Percentiles rank a stretch among this genome's conserved stretches.
phyloP scores from a whole-genome alignment of 2,329 filamentous ascomycete genomes.

The Sordariomycetes sp. region DNA sequence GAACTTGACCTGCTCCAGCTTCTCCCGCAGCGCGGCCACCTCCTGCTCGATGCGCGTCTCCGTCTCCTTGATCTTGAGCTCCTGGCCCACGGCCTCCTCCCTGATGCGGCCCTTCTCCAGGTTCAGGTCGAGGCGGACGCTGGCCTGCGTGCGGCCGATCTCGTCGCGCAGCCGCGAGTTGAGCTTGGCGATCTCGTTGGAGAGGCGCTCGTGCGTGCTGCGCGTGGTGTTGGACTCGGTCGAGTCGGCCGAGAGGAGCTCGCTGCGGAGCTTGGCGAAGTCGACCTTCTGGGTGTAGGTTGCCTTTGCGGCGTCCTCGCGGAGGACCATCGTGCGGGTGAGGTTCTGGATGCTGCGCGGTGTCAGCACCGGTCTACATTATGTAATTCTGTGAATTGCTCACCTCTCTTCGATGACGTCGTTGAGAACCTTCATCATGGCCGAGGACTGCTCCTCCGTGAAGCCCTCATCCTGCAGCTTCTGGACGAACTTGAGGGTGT shows the following conservation, averaged over 20 bases:
- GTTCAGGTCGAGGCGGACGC: conserved; percentile 85
- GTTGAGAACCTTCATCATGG: conserved; percentile 97
- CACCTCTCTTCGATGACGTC: conserved; percentile 94
- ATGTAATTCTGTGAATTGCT: conserved; percentile 2
- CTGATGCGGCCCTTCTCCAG: conserved; percentile 93
- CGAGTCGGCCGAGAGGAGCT: conserved; percentile 84
- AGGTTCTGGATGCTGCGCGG: conserved; percentile 91
- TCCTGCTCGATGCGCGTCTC: conserved; percentile 98
- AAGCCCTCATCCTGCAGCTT: conserved; percentile 84
- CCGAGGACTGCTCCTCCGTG: conserved; percentile 87
- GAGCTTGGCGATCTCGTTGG: conserved; percentile 90
- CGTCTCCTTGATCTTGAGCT: conserved; percentile 97
- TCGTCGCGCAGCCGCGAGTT: conserved; percentile 86
- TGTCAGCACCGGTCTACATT: too few relatives aligned
- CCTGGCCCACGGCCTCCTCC: conserved; percentile 92
- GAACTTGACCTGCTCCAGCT: conserved; percentile 96
- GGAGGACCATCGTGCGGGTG: conserved; percentile 93
- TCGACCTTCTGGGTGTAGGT: conserved; percentile 87
- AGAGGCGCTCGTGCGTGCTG: conserved; percentile 81
- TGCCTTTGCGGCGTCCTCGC: conserved; percentile 81
- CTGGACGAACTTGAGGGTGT: conserved; percentile 95
- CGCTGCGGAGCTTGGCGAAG: conserved; percentile 92
- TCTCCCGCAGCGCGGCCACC: conserved; percentile 79
- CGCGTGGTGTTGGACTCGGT: conserved; percentile 85
- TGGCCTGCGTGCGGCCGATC: conserved; percentile 88